Base-by-base conservation (phyloP, 345 rosid genomes). In the Populus tremula region DNA sequence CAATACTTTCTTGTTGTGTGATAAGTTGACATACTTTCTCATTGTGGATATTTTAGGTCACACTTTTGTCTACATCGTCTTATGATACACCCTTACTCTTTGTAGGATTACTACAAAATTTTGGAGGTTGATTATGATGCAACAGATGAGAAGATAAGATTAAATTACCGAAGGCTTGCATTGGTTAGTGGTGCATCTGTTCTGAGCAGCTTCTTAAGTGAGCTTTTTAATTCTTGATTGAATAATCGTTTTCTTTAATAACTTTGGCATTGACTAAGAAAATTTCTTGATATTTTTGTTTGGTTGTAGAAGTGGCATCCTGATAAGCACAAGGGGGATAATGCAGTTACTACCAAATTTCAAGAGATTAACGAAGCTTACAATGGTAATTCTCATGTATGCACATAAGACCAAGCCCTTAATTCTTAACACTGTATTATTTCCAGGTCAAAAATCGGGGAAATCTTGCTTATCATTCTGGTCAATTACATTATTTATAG, bases 281-380 rank as follows among this genome's bases (percentile, higher is more conserved):
- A 14, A 4, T 68, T 66, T 78, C 59, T 33, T 73, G 54, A 68
- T 77, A 33, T 78, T 81, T 11, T 64, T 36, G 67, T 80, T 70
- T 71, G 49, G 76, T 7, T 29, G 39, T 70, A 93, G 95, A 91
- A 90, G 86, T 93, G 95, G 95, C 97, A 93, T 82, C 95, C 97
- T 56, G 97, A 91, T 83, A 91, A 93, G 78, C 95, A 91, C 90
- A 85, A 88, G 79, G 92, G 89, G 39, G 95, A 91, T 86, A 80
- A 36, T 85, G 87, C 85, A 78, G 88, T 86, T 78, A 90, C 93
- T 23, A 86, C 89, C 50, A 93, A 86, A 71, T 93, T 93, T 79
- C 91, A 90, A 79, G 91, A 93, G 91, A 93, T 93, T 20, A 93
- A 88, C 59, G 95, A 93, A 85, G 95, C 97, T 77, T 91, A 93